Conservation (phyloP, 78 protist species). For the Protostelium mycophagum region DNA sequence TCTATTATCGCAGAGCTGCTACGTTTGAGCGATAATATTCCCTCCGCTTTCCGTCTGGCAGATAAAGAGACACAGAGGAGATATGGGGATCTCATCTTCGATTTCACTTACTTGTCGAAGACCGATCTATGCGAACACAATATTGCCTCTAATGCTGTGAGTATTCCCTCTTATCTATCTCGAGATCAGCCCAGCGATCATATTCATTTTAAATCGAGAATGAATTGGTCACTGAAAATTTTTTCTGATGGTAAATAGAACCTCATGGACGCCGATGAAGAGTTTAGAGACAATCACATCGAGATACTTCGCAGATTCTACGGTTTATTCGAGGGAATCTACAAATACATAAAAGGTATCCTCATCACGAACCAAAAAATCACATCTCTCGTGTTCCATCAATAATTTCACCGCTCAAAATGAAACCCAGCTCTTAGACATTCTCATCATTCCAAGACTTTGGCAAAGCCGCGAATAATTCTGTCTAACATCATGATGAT, state of each 20-base stretch:
- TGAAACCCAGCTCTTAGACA: too few relatives aligned
- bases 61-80: slow-evolving; percentile 31
- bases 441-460: too few relatives aligned
- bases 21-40: slow-evolving; percentile 44
- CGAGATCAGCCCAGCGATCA: not conserved
- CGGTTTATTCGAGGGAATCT: slow-evolving; percentile 83
- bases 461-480: too few relatives aligned
- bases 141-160: slow-evolving; percentile 61
- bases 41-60: slow-evolving; percentile 31
- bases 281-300: slow-evolving; percentile 84
- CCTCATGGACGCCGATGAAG: slow-evolving; percentile 78
- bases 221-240: not conserved
- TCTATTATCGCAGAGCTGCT: slow-evolving; percentile 70
- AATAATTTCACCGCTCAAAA: too few relatives aligned
- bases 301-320: slow-evolving; percentile 85
- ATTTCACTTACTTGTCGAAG: slow-evolving; percentile 74
- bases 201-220: not conserved
- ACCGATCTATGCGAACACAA: slow-evolving; percentile 71
- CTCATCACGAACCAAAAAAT: too few relatives aligned
- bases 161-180: slow-evolving; percentile 2
- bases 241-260: slow-evolving; percentile 27
- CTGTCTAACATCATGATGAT: not conserved
- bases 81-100: slow-evolving; percentile 72
- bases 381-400: too few relatives aligned
- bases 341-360: slow-evolving; percentile 77